Evolutionary conservation across 164 flowering plant genomes (phyloP).

Genomic region (Magnolia changhungtana): DNA sequence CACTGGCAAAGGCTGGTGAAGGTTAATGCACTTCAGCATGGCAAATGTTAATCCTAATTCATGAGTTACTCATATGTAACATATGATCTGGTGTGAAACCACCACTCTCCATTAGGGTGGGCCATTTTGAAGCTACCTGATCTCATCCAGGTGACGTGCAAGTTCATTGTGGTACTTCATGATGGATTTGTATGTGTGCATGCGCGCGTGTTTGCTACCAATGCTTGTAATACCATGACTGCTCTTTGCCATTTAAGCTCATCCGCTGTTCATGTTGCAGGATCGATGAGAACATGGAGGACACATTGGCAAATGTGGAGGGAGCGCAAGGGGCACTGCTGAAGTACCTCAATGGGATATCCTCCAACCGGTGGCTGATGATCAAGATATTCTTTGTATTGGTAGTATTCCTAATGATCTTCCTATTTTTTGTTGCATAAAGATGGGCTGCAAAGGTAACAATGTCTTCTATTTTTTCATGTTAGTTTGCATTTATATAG

Average conservation of each 20-base stretch:
- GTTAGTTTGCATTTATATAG: background rate
- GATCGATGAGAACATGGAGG: constrained; percentile 97
- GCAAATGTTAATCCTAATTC: background rate
- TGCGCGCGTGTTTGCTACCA: no score
- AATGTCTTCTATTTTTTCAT: background rate
- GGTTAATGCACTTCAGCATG: background rate
- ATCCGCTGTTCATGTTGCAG: constrained; percentile 27
- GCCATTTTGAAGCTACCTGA: background rate
- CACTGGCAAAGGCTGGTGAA: no score
- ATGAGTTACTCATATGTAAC: background rate
- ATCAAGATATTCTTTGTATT: constrained; percentile 90
- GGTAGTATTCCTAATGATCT: constrained; percentile 79
- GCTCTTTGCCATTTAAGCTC: no score
- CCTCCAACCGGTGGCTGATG: constrained; percentile 94
- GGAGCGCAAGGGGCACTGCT: constrained; percentile 81
- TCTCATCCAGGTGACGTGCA: background rate
- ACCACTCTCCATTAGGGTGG: background rate
- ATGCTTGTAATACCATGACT: no score
- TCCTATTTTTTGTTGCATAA: constrained; percentile 86
- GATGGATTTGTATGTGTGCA: background rate
- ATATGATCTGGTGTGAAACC: background rate
- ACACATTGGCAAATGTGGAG: constrained; percentile 82
- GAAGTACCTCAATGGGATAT: constrained; percentile 82
- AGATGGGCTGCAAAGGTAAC: background rate
- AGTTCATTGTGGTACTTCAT: background rate